Percentiles rank a stretch among this genome's conserved stretches.
Conservation (phyloP, 2,329 filamentous ascomycete genomes). For the Botrytis elliptica region DNA sequence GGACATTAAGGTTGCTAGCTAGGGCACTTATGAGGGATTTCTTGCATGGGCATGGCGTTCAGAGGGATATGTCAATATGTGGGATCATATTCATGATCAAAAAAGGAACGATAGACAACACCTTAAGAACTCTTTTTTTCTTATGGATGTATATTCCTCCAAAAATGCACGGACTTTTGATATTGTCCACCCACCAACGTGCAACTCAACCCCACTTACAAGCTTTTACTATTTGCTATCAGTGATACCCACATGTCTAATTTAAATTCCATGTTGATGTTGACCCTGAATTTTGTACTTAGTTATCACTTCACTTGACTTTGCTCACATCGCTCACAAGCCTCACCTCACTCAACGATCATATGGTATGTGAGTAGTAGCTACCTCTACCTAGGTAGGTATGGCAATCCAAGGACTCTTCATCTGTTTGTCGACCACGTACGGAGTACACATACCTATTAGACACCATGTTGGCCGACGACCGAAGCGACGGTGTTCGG, state of each 20-base stretch:
- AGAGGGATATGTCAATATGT: constrained; percentile 28
- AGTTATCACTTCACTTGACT: background rate
- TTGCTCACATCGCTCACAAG: background rate
- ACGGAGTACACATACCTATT: background rate
- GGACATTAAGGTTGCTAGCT: constrained; percentile 1
- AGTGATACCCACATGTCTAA: background rate
- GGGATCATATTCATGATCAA: constrained; percentile 22
- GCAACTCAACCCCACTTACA: constrained; percentile 6
- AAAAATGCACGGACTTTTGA: constrained; percentile 18
- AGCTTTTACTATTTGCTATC: background rate
- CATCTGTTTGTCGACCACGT: background rate
- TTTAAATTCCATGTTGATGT: background rate
- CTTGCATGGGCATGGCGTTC: constrained; percentile 34
- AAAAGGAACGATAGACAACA: constrained; percentile 22
- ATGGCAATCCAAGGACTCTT: background rate
- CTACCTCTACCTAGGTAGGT: background rate
- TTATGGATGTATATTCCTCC: constrained; percentile 11
- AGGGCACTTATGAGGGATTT: constrained; percentile 22
- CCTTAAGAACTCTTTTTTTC: constrained; percentile 3
- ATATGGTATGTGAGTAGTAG: background rate
- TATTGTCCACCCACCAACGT: constrained; percentile 11
- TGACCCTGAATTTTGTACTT: background rate
- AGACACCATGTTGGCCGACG: background rate
- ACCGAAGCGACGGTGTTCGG: background rate
- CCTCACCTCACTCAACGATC: background rate